These are phyloP conservation scores for Bryum argenteum DNA, from an alignment of 225 moss, liverwort and hornwort species.

Conservation along the genomic window DNA sequence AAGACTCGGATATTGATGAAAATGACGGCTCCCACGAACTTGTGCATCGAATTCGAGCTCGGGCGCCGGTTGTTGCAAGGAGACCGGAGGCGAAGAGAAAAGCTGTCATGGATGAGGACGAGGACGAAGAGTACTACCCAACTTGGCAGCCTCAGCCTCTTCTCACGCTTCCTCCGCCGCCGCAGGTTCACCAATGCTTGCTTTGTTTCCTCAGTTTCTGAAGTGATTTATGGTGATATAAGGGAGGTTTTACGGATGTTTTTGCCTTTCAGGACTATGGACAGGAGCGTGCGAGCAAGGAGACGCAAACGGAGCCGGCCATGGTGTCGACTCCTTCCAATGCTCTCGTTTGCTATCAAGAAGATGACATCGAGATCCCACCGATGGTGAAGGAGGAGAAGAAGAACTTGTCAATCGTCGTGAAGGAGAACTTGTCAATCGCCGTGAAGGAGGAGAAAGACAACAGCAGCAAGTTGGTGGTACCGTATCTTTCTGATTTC, in stretches of 20 bases:
- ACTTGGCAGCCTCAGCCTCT: constrained; percentile 25
- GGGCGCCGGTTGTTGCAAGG: constrained; percentile 2
- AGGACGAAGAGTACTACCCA: constrained; percentile 1
- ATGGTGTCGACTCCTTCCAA: constrained; percentile 10
- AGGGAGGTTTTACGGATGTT: too few relatives aligned
- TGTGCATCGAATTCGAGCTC: constrained; percentile 29
- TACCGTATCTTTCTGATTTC: constrained; percentile 8
- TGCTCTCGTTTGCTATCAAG: constrained; percentile 38
- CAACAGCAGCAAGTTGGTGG: neutral
- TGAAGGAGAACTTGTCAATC: neutral
- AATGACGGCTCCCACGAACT: constrained; percentile 28
- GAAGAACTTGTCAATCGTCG: neutral
- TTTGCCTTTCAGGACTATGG: neutral
- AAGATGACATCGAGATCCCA: too few relatives aligned
- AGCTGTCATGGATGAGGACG: neutral
- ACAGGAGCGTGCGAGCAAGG: constrained; percentile 6
- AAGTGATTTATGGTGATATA: too few relatives aligned
- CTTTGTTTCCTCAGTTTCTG: too few relatives aligned
- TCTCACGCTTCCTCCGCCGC: constrained; percentile 28
- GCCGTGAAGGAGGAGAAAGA: constrained; percentile 25
- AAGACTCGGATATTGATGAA: constrained; percentile 45
- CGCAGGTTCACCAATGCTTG: neutral
- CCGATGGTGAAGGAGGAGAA: too few relatives aligned
- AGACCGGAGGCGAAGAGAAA: constrained; percentile 10
- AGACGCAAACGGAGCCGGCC: constrained; percentile 38